Evolutionary conservation across 352 stramenopile genomes (phyloP), one percentile per base, ranked within the genome.

Genomic region (Pythium myriotylum): DNA sequence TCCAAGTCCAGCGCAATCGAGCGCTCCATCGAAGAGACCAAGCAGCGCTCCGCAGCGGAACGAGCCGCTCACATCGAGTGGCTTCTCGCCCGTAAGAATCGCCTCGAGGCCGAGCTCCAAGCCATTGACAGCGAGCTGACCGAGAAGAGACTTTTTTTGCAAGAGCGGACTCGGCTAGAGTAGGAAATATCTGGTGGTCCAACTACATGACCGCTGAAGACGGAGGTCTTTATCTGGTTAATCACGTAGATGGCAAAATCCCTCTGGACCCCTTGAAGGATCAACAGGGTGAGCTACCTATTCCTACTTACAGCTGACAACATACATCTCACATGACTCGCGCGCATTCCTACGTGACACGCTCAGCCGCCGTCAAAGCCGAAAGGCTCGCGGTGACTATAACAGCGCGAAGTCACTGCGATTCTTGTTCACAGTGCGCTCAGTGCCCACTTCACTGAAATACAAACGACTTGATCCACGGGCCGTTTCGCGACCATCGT

Each of bases 371-470:
- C 23, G 26, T 32, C 29, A 45, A 17, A 39, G 23, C 22, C 37
- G 27, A 13, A 17, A 13, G 14, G 24, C 24, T n/a, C 7, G 20
- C 23, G 35, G n/a, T 32, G 48, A 20, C 75, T 84, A 90, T 45
- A 88, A 51, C 64, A 82, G 74, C 49, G 78, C 78, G 52, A 83
- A 86, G 62, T 84, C 76, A 45, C 69, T 63, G 42, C 73, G 58
- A 41, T 60, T 68, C 41, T 78, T 80, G 40, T 64, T 58, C n/a
- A 86, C 55, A 37, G 64, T 55, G 20, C 62, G 72, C 53, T 68
- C 70, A 59, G 40, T 54, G 77, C 85, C 62, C 14, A 83, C 78
- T 62, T 89, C 79, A 51, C 81, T 91, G 59, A 89, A 89, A 65
- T 88, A 77, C 56, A 88, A 74, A n/a, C 78, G 72, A 50, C 79